Evolutionary conservation across 2,329 filamentous ascomycete species (phyloP).

Genomic region (Sporothrix pseudoabietina): DNA sequence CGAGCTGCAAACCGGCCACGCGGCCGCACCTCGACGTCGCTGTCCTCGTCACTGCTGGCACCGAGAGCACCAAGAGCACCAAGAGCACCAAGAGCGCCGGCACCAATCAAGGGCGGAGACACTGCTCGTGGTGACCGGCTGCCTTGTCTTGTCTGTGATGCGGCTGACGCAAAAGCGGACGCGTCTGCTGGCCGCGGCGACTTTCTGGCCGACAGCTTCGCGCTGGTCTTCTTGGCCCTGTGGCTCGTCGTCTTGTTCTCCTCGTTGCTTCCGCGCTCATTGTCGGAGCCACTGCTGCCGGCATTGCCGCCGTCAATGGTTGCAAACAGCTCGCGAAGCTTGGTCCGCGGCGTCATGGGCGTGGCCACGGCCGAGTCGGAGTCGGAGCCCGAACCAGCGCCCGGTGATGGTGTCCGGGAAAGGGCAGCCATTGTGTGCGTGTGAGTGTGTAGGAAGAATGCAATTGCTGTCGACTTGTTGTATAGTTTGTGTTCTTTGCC

Average conservation of each 20-base stretch:
- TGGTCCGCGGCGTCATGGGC: constrained; percentile 57
- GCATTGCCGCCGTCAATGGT: constrained; percentile 31
- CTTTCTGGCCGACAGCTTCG: constrained; percentile 8
- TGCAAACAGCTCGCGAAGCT: constrained; percentile 52
- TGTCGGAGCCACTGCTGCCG: constrained; percentile 26
- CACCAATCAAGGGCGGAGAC: constrained; percentile 1
- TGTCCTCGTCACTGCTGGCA: constrained; percentile 42
- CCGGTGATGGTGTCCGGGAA: constrained; percentile 36
- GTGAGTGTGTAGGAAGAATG: not conserved
- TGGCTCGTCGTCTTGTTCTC: constrained; percentile 23
- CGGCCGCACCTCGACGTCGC: constrained; percentile 57
- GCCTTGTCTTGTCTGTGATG: constrained; percentile 16
- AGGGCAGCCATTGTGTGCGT: constrained; percentile 29
- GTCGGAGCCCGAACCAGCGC: constrained; percentile 51
- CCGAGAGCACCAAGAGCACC: not conserved
- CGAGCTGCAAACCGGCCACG: constrained; percentile 66
- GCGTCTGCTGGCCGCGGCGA: not conserved
- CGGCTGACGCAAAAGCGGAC: constrained; percentile 2
- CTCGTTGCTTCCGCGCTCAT: constrained; percentile 27
- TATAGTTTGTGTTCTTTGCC: not conserved
- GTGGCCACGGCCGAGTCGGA: constrained; percentile 48
- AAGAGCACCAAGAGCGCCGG: not conserved
- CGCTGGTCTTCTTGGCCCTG: constrained; percentile 20
- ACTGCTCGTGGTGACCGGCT: constrained; percentile 12
- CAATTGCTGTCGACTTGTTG: not conserved